These are phyloP conservation scores for Dendrocalamus latiflorus DNA, from an alignment of 202 grass and related monocot species.

Conservation along the genomic window DNA sequence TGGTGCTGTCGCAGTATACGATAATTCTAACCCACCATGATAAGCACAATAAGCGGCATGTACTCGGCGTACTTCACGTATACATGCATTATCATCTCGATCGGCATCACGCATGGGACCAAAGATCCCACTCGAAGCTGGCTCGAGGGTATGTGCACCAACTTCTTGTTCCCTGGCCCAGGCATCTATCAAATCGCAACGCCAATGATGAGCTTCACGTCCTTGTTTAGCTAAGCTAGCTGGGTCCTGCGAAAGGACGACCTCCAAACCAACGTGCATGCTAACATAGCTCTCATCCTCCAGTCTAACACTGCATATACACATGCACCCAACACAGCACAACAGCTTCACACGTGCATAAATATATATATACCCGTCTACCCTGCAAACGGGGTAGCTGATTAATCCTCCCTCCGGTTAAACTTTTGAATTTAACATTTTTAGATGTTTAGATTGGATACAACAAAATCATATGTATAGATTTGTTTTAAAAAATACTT, in stretches of 20 bases:
- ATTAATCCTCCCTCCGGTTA: no score
- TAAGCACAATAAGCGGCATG: no score
- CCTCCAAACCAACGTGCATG: not conserved
- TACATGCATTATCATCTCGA: not conserved
- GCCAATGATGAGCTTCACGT: constrained; percentile 5
- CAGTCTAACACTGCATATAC: not conserved
- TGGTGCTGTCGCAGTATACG: no score
- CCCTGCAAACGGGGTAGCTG: no score
- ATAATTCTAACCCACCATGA: no score
- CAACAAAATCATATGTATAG: no score
- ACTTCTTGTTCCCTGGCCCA: constrained; percentile 18
- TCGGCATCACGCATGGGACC: not conserved
- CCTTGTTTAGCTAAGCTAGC: not conserved
- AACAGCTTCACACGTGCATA: not conserved
- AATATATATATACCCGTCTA: not conserved
- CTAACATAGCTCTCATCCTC: not conserved
- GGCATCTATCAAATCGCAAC: not conserved
- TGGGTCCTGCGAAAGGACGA: not conserved
- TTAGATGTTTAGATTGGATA: no score
- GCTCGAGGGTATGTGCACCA: not conserved
- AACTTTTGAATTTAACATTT: no score
- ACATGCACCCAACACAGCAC: not conserved
- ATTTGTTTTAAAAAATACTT: no score
- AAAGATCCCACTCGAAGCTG: not conserved
- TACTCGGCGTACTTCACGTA: not conserved